A percentile compares a stretch with the other conserved stretches of the same genome.
Conservation (phyloP, 192 early-diverging fungal species). For the Podila clonocystis region DNA sequence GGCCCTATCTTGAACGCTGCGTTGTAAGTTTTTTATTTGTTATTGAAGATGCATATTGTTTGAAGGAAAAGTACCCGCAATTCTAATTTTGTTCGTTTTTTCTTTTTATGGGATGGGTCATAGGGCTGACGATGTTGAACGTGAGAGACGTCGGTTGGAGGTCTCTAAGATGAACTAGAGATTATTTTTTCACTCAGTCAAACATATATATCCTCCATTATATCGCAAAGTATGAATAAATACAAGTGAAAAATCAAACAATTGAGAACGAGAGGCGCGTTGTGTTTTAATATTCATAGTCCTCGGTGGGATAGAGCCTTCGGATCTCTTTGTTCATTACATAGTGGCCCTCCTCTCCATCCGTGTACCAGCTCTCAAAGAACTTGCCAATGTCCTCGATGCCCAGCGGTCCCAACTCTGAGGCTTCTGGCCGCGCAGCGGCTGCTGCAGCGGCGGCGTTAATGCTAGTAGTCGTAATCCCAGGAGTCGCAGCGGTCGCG, state of each 20-base stretch:
- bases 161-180: constrained; percentile 47
- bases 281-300: constrained; percentile 6
- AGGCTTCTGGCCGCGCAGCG: constrained; percentile 7
- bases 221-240: not conserved
- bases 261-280: not conserved
- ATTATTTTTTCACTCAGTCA: no score
- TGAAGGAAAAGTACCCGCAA: not conserved
- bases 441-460: not conserved
- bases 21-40: not conserved
- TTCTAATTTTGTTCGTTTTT: not conserved
- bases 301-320: constrained; percentile 42
- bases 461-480: not conserved
- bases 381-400: constrained; percentile 37
- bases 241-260: no score
- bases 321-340: constrained; percentile 47
- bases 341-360: constrained; percentile 35
- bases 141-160: constrained; percentile 36
- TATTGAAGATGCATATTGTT: not conserved
- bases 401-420: constrained; percentile 35
- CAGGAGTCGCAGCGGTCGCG: no score
- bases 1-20: not conserved
- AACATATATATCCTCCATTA: no score
- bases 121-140: constrained; percentile 32
- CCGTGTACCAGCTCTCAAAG: constrained; percentile 34
- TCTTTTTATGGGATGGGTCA: not conserved